Conservation (phyloP, 108 stramenopile species). For the Cyclostephanos invisitatus region DNA sequence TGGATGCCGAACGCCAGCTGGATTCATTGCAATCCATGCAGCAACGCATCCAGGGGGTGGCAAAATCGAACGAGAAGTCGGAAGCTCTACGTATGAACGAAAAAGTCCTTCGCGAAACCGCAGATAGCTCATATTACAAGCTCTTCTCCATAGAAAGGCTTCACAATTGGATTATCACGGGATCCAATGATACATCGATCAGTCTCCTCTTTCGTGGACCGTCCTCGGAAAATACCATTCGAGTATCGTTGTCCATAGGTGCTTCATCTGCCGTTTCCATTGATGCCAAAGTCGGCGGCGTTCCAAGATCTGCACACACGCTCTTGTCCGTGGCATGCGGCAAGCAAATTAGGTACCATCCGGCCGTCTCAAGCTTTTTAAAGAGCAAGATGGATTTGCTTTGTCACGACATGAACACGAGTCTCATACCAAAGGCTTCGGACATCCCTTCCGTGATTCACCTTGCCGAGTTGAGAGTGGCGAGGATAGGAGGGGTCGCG, state of each 20-base stretch:
- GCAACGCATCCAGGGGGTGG: conserved; percentile 7
- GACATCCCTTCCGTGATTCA: conserved; percentile 35
- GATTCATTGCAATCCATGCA: conserved; percentile 15
- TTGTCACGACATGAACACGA: conserved; percentile 34
- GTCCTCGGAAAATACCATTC: conserved; percentile 33
- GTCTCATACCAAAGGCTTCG: conserved; percentile 10
- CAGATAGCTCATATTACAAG: conserved; percentile 47
- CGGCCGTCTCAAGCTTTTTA: conserved; percentile 40
- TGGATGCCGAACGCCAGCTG: conserved; percentile 29
- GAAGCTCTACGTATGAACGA: conserved; percentile 18
- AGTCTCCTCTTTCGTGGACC: conserved; percentile 37
- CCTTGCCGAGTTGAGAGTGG: conserved; percentile 31
- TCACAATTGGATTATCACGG: conserved; percentile 52
- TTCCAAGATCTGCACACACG: conserved; percentile 24
- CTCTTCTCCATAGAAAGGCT: conserved; percentile 53
- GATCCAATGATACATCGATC: conserved; percentile 29
- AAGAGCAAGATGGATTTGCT: conserved; percentile 29
- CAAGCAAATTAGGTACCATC: conserved; percentile 30
- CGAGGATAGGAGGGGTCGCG: conserved; percentile 37
- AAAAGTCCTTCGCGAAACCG: conserved; percentile 11
- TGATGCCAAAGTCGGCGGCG: conserved; percentile 13
- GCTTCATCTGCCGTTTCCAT: conserved; percentile 18
- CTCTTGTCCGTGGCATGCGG: conserved; percentile 25
- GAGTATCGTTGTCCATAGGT: conserved; percentile 36
- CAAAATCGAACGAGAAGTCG: conserved; percentile 20